phyloP scores from a whole-genome alignment of 176 grass and related monocot species.

The sorghum (Sorghum bicolor) region Sorghum_bicolor_NCBIv3 NC_012876.2:967001-967500 shows the following conservation, averaged over 20 bases:
- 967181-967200: background rate
- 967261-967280: background rate
- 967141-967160: background rate
- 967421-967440: background rate
- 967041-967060: background rate
- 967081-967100: slow-evolving; percentile 17
- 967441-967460: background rate
- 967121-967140: slow-evolving; percentile 1
- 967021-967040: slow-evolving; percentile 1
- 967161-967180: background rate
- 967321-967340: background rate
- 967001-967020: slow-evolving; percentile 17
- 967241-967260: background rate
- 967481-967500: background rate
- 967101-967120: slow-evolving; percentile 1
- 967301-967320: background rate
- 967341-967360: background rate
- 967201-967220: background rate
- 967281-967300: background rate
- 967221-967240: background rate
- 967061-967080: slow-evolving; percentile 17
- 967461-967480: background rate
- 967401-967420: background rate
- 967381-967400: background rate
- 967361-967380: background rate